Evolutionary conservation across 192 early-diverging fungal genomes (phyloP), one percentile per base, ranked within the genome.

Genomic region (Mortierella claussenii): DNA sequence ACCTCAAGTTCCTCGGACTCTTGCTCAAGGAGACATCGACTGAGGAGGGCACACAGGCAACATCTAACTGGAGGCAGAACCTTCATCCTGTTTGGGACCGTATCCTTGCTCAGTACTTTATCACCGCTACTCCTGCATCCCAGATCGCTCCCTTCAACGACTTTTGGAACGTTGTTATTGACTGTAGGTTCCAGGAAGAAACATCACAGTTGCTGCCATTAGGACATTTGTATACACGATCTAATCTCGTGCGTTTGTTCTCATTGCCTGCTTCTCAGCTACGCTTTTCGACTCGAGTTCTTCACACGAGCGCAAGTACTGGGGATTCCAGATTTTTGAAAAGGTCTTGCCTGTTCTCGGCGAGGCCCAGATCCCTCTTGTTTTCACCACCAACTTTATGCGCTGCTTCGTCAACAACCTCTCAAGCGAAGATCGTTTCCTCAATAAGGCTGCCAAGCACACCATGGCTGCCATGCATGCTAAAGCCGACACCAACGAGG

Each of bases 301-400:
- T 15, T 87, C 89, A 51, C 90, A 96, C 80, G 93, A 94, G 71
- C 89, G 93, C 65, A 95, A 92, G 78, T 95, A 87, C 82, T 90
- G 96, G 87, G 96, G 94, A 46, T 93, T 96, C 81, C 88, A 93
- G 55, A 69, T 97, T 23, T 88, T 97, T 45, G 88, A 91, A 56
- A 86, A 82, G 59, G 78, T 88, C n/a, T 79, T 94, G 31, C 84
- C 84, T 2, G 76, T 65, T 21, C 62, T 91, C 15, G 57, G 84
- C 0, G 49, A 80, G 26, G 83, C 86, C 5, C 85, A 93, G 46
- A 82, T 93, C 49, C 80, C 88, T 6, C 83, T 87, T 52, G 60
- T 96, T 33, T 92, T 96, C 68, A 92, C 95, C 47, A 87, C 86
- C 23, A 91, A 94, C 76, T 88, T 97, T 47, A 89, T 97, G 84